Evolutionary conservation across 805 yeast species (phyloP).

Genomic region (Yamadazyma insecticola): DNA sequence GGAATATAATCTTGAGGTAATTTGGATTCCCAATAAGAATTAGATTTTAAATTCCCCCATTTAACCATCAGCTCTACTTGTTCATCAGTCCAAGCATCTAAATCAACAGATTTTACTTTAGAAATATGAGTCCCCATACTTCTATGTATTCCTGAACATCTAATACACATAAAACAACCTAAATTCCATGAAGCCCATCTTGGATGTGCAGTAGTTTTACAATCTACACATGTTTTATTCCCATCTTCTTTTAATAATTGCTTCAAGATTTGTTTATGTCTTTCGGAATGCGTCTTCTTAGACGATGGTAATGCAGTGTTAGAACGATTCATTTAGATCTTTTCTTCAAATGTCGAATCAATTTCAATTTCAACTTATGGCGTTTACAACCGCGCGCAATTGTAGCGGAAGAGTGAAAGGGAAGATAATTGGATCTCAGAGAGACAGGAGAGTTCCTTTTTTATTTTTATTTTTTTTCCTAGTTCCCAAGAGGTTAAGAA

Average conservation of each 20-base stretch:
- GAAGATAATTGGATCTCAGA: no score
- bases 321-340: conserved; percentile 6
- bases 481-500: no score
- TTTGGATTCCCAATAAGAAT: conserved; percentile 77
- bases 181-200: conserved; percentile 98
- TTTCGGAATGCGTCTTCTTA: conserved; percentile 43
- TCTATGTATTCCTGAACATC: conserved; percentile 95
- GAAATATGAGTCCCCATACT: conserved; percentile 95
- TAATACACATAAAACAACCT: conserved; percentile 88
- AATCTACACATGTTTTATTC: conserved; percentile 84
- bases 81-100: conserved; percentile 95
- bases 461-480: no score
- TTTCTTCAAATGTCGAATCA: no score
- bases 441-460: no score
- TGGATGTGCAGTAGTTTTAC: conserved; percentile 86
- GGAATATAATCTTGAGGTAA: conserved; percentile 71
- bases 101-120: conserved; percentile 86
- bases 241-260: conserved; percentile 71
- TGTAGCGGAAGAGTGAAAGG: no score
- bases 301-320: conserved; percentile 35
- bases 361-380: no score
- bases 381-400: no score
- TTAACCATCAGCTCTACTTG: conserved; percentile 75
- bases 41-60: conserved; percentile 85
- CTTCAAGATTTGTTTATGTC: conserved; percentile 67